A percentile compares a stretch with the other conserved stretches of the same genome.
phyloP scores from a whole-genome alignment of 441 rosid species.

The Erysimum pusillum region DNA sequence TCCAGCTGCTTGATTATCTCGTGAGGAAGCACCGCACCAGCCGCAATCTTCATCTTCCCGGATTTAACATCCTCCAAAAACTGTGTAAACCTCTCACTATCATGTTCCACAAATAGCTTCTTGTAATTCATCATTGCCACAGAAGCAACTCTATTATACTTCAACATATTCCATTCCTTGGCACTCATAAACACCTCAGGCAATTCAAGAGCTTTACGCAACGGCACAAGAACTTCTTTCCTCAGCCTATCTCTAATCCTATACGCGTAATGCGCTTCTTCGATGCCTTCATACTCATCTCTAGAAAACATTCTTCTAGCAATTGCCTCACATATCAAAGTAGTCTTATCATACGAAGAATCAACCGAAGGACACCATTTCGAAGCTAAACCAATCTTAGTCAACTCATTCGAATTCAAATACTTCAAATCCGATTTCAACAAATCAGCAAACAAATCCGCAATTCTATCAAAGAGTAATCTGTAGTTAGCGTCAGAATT shows the following conservation, averaged over 20 bases:
- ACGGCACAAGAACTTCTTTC: constrained; percentile 59
- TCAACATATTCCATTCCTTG: constrained; percentile 49
- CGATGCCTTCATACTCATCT: constrained; percentile 51
- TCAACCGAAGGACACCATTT: constrained; percentile 66
- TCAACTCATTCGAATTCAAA: constrained; percentile 46
- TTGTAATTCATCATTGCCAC: constrained; percentile 63
- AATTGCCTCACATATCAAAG: constrained; percentile 59
- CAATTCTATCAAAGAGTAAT: constrained; percentile 42
- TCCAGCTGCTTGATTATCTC: constrained; percentile 58
- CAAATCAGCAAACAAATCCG: constrained; percentile 51
- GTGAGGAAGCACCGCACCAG: constrained; percentile 78
- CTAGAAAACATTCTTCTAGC: constrained; percentile 53
- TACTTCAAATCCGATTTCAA: constrained; percentile 51
- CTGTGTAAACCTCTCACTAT: constrained; percentile 57
- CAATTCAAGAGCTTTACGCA: constrained; percentile 51
- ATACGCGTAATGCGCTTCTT: constrained; percentile 57
- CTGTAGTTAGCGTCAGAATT: constrained; percentile 50
- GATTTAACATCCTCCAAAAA: constrained; percentile 57
- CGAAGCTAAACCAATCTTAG: constrained; percentile 56
- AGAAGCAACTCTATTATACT: constrained; percentile 54
- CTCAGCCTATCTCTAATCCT: constrained; percentile 57
- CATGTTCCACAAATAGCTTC: constrained; percentile 58
- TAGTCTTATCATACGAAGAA: constrained; percentile 55
- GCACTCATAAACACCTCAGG: constrained; percentile 60
- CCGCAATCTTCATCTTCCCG: constrained; percentile 62